Evolutionary conservation across 192 early-diverging fungal genomes (phyloP).

Genomic region (Physocladia obscura): DNA sequence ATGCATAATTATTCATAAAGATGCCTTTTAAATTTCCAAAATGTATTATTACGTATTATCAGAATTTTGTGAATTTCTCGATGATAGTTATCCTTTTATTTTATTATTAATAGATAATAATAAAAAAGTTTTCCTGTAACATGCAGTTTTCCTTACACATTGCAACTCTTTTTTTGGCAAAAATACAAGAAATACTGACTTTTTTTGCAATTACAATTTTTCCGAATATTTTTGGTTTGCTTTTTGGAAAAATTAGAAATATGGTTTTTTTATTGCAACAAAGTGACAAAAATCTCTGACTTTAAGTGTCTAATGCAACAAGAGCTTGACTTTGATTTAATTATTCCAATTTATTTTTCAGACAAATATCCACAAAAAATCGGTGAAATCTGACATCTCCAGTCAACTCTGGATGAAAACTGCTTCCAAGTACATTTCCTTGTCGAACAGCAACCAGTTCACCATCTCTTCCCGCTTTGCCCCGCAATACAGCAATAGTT

Average conservation of each 20-base stretch:
- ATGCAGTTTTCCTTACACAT: background rate
- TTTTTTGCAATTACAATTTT: background rate
- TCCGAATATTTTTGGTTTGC: background rate
- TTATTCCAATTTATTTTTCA: background rate
- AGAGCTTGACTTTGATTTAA: background rate
- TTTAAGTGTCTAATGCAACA: too few relatives aligned
- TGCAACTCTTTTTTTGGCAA: background rate
- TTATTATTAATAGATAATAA: background rate
- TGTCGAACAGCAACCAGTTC: slow-evolving; percentile 89
- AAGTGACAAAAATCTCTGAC: too few relatives aligned
- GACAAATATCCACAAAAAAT: slow-evolving; percentile 69
- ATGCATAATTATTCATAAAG: too few relatives aligned
- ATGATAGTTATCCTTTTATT: too few relatives aligned
- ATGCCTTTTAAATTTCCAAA: too few relatives aligned
- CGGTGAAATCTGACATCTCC: slow-evolving; percentile 82
- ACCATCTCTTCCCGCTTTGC: slow-evolving; percentile 40
- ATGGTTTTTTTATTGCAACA: too few relatives aligned
- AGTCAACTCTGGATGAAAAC: slow-evolving; percentile 97
- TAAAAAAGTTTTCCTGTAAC: background rate
- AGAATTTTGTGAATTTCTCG: too few relatives aligned
- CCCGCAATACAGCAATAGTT: slow-evolving; percentile 66
- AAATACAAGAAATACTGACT: background rate
- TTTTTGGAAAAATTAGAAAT: background rate
- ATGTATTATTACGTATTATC: too few relatives aligned
- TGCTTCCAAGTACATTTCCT: slow-evolving; percentile 80